These are phyloP conservation scores for Diplodia corticola DNA, from an alignment of 2,329 filamentous ascomycete species.

Conservation along the genomic window DNA sequence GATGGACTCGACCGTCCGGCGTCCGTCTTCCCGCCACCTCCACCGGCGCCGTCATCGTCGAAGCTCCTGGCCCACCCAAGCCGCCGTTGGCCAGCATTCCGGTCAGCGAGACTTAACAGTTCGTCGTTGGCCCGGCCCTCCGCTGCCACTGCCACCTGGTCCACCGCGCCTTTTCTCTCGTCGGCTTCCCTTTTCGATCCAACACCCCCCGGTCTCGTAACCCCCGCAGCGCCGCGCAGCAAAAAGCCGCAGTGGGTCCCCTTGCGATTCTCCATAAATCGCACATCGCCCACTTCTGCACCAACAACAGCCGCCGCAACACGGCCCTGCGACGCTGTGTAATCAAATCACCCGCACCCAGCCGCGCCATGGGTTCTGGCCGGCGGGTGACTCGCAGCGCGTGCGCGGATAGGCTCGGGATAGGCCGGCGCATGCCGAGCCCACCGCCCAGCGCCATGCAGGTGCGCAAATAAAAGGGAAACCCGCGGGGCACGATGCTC, in stretches of 20 bases:
- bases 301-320: not conserved
- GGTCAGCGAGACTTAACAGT: not conserved
- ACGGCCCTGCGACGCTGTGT: not conserved
- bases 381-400: not conserved
- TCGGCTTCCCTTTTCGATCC: not conserved
- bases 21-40: not conserved
- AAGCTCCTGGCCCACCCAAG: not conserved
- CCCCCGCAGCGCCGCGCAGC: conserved; percentile 11
- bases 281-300: conserved; percentile 1
- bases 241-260: conserved; percentile 16
- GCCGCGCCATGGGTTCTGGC: not conserved
- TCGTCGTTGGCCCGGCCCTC: not conserved
- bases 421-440: conserved; percentile 14
- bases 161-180: not conserved
- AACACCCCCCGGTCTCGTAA: not conserved
- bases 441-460: not conserved
- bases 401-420: conserved; percentile 11
- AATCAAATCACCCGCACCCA: conserved; percentile 2
- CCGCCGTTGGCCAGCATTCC: not conserved
- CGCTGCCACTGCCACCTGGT: not conserved
- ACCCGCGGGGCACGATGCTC: not conserved
- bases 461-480: not conserved
- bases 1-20: not conserved
- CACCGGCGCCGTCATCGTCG: not conserved
- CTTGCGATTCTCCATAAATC: not conserved